Base-by-base conservation (phyloP, 371 early-diverging fungal genomes). In the Lichtheimia ramosa region DNA sequence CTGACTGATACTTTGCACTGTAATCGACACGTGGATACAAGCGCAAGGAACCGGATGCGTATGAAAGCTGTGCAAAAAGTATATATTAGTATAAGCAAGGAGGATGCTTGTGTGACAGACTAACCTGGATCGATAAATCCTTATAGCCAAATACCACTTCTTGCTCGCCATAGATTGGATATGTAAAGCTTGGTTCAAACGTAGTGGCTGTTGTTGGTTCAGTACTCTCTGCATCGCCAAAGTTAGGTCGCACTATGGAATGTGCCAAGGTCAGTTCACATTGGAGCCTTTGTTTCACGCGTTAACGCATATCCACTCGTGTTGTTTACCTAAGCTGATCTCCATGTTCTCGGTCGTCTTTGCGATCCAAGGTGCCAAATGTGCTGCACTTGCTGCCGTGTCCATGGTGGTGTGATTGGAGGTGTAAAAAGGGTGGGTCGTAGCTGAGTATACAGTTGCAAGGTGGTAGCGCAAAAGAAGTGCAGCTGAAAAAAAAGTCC, bases 121-220 rank as follows among this genome's bases (percentile, higher is more conserved):
- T 14, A 4, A 21, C 90, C 70, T 87, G 79, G 61, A 96, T 84
- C 23, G 73, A 58, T 55, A 94, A 73, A 43, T 86, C 84, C 69
- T 91, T 92, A 77, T 92, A 96, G 15, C 97, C 97, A 65, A 89
- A 94, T 4, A 92, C 85, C 24, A 87, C 83, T 65, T 93, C 90
- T 46, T 93, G 89, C 51, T 90, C 86, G n/a, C 96, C 96, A 75
- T 92, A 95, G 42, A 96, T 82, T 15, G 92, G 89, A 69, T 95
- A 95, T 4, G 96, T 93, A 66, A 89, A 95, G 20, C 71, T 79
- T 5, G 95, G 95, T 46, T 82, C 79, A 66, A 89, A 89, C 13
- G 64, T 65, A 10, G 49, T 48, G 24, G 63, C 70, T 15, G 59
- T 24, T 4, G 48, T 54, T 3, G 61, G 54, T 12, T 50, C 66